These are phyloP conservation scores for Botrytis cinerea DNA, from an alignment of 2,329 filamentous ascomycete species.

Conservation along the genomic window DNA sequence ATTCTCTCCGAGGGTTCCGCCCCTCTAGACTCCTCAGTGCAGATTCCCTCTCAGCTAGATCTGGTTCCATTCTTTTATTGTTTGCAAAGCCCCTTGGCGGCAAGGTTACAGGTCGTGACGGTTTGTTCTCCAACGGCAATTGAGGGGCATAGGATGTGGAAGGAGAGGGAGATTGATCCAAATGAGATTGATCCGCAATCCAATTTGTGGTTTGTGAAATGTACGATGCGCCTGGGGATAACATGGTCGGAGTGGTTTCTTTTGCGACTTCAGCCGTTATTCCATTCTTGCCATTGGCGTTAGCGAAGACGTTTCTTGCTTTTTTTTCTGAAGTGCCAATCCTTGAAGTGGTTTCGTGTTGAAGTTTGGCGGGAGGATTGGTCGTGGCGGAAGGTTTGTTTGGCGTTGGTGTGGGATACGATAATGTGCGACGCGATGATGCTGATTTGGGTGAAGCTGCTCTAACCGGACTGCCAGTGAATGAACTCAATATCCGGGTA, in stretches of 20 bases:
- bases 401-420: conserved; percentile 21
- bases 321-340: conserved; percentile 12
- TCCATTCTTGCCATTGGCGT: conserved; percentile 28
- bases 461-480: conserved; percentile 19
- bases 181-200: conserved; percentile 37
- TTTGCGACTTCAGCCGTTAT: conserved; percentile 24
- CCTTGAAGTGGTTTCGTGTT: conserved; percentile 9
- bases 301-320: conserved; percentile 24
- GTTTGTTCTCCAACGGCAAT: conserved; percentile 25
- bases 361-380: background rate
- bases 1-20: conserved; percentile 26
- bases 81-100: conserved; percentile 39
- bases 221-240: conserved; percentile 33
- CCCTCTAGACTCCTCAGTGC: conserved; percentile 38
- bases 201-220: conserved; percentile 36
- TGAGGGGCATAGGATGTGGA: conserved; percentile 18
- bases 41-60: conserved; percentile 25
- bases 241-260: conserved; percentile 37
- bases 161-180: conserved; percentile 15
- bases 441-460: conserved; percentile 16
- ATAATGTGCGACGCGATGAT: conserved; percentile 24
- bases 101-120: conserved; percentile 33
- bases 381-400: conserved; percentile 5
- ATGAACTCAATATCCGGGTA: conserved; percentile 16
- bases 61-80: conserved; percentile 34